Evolutionary conservation across 129 eudicot species (phyloP), one percentile per base, ranked within the genome.

Genomic region (Lactuca saligna): DNA sequence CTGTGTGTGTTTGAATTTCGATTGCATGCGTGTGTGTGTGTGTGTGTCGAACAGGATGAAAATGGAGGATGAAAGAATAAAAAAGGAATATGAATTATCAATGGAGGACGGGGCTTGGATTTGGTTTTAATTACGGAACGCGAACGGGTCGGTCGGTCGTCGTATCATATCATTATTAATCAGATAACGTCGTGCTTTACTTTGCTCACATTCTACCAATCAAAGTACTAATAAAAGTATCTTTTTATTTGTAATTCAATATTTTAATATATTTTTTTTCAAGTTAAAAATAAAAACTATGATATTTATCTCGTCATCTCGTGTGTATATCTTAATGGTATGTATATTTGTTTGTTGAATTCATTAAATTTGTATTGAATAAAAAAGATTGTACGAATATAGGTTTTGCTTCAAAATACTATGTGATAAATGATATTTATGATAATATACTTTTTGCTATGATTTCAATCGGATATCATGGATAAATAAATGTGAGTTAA

Each of bases 161-260:
- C 20, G 56, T 20, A 64, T 64, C n/a, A 4, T 64, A 25, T 25
- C 29, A 25, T 25, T 25, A 25, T 25, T n/a, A 63, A 12, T 17
- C 14, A 37, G 69, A 72, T 72, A 61, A 61, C 41, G 69, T 59
- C 74, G 74, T 56, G 55, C 65, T 39, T 68, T 70, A 4, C 61
- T 67, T 67, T 46, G 5, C 51, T 46, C 51, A 46, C 51, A 46
- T 46, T 17, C 39, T 17, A 17, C 54, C 73, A 17, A 37, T 54
- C 17, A 16, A 17, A 68, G 17, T 8, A 42, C 49, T 8, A 8
- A 42, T 42, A 42, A 9, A 42, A 46, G 51, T 12, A 46, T 46
- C 51, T 46, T 46, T n/a, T 46, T 46, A 46, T n/a, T 46, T 46
- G 51, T 46, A 46, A 10, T 10, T 46, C 49, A 9, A 9, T 12